Evolutionary conservation across 768 basidiomycete species (phyloP).

Genomic region (Phylloporus arenicola): DNA sequence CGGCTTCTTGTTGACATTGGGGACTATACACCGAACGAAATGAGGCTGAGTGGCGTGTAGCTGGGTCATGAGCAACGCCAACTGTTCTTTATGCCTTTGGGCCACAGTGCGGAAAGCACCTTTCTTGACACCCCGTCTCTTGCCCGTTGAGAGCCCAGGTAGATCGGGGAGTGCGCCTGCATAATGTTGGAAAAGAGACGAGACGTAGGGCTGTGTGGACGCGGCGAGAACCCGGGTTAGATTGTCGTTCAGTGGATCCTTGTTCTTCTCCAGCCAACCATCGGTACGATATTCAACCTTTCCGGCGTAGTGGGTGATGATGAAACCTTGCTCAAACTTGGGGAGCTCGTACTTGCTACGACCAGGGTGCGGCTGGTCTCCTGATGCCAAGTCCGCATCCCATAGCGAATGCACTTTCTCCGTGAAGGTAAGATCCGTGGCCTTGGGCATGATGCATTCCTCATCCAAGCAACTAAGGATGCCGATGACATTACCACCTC

Average conservation of each 20-base stretch:
- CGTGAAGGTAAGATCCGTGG: constrained; percentile 90
- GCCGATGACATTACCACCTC: constrained; percentile 65
- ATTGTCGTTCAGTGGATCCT: constrained; percentile 96
- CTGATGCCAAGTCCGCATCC: constrained; percentile 38
- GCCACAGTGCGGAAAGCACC: constrained; percentile 96
- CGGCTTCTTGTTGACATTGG: constrained; percentile 87
- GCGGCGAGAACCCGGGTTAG: constrained; percentile 81
- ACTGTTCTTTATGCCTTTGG: constrained; percentile 94
- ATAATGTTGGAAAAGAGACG: constrained; percentile 80
- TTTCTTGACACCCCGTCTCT: constrained; percentile 80
- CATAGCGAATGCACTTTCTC: constrained; percentile 84
- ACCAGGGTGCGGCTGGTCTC: constrained; percentile 60
- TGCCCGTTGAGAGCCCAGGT: constrained; percentile 38
- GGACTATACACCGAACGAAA: constrained; percentile 97
- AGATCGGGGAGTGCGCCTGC: constrained; percentile 39
- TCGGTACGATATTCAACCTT: constrained; percentile 94
- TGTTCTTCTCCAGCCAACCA: constrained; percentile 99
- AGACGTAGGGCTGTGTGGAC: constrained; percentile 78
- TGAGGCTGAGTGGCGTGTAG: constrained; percentile 93
- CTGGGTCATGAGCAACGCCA: constrained; percentile 86
- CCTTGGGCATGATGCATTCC: constrained; percentile 99
- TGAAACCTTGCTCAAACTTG: constrained; percentile 90
- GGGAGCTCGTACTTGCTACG: constrained; percentile 80
- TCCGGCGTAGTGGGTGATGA: constrained; percentile 94
- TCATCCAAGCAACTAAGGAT: constrained; percentile 92